Evolutionary conservation across 2,329 filamentous ascomycete species (phyloP).

Genomic region (Penicillium sp.): DNA sequence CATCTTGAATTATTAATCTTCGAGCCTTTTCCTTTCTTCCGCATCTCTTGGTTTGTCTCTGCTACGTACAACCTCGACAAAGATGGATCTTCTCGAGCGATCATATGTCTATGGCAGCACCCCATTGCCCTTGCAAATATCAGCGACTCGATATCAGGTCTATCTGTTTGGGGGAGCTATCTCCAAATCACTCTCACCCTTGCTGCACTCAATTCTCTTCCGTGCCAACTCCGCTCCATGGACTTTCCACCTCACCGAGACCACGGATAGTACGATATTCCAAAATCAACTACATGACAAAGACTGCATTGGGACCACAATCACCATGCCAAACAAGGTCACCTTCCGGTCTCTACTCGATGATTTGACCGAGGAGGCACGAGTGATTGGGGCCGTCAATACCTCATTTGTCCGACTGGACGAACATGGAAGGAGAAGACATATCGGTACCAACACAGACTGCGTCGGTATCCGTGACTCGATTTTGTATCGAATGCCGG

Average conservation of each 20-base stretch:
- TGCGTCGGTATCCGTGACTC: conserved; percentile 67
- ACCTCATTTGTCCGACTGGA: conserved; percentile 47
- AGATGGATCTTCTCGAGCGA: conserved; percentile 11
- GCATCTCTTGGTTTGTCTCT: not conserved
- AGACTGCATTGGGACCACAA: conserved; percentile 56
- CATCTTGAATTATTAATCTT: too few relatives aligned
- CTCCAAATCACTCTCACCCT: conserved; percentile 12
- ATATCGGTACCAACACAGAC: conserved; percentile 74
- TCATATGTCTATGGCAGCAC: conserved; percentile 16
- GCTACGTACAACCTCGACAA: not conserved
- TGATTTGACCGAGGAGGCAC: conserved; percentile 61
- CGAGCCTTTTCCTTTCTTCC: not conserved
- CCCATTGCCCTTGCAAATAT: conserved; percentile 2
- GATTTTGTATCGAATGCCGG: conserved; percentile 8
- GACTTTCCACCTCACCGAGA: conserved; percentile 7
- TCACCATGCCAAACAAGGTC: conserved; percentile 80
- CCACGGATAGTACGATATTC: conserved; percentile 7
- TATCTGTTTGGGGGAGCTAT: conserved; percentile 15
- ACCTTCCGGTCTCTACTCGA: conserved; percentile 69
- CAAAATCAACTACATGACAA: conserved; percentile 35
- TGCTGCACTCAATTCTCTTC: conserved; percentile 13
- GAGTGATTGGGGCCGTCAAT: conserved; percentile 19
- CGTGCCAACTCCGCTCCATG: conserved; percentile 25
- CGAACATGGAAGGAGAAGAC: conserved; percentile 25
- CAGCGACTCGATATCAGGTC: not conserved